These are phyloP conservation scores for Byssoonygena ceratinophila DNA, from an alignment of 2,329 filamentous ascomycete genomes.

Conservation along the genomic window DNA sequence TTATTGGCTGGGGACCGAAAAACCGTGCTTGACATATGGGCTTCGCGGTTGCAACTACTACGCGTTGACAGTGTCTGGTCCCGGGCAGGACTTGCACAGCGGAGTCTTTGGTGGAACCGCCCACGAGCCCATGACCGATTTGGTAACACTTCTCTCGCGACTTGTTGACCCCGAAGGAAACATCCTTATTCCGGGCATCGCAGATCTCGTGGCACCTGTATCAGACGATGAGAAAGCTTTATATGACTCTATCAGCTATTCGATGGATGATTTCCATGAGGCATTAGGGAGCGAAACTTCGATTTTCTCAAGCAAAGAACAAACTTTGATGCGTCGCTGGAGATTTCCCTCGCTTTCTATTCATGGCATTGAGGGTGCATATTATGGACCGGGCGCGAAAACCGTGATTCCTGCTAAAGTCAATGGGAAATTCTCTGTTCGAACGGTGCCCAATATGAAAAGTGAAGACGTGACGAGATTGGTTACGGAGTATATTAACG, in stretches of 20 bases:
- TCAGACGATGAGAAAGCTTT: slow-evolving; percentile 75
- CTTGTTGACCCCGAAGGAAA: slow-evolving; percentile 84
- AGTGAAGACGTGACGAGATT: slow-evolving; percentile 75
- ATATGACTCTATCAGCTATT: slow-evolving; percentile 87
- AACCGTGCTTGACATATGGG: slow-evolving; percentile 94
- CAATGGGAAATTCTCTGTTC: slow-evolving; percentile 94
- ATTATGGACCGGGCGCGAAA: slow-evolving; percentile 86
- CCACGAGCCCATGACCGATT: slow-evolving; percentile 97
- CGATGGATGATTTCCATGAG: slow-evolving; percentile 90
- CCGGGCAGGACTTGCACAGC: slow-evolving; percentile 86
- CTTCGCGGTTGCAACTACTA: slow-evolving; percentile 98
- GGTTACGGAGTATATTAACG: slow-evolving; percentile 73
- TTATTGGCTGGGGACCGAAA: slow-evolving; percentile 99
- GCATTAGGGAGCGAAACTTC: slow-evolving; percentile 80
- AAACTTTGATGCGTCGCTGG: slow-evolving; percentile 92
- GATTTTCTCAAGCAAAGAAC: slow-evolving; percentile 80
- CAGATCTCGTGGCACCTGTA: slow-evolving; percentile 82
- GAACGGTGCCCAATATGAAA: slow-evolving; percentile 96
- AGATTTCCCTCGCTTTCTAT: slow-evolving; percentile 86
- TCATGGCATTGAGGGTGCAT: slow-evolving; percentile 91
- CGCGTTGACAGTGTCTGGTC: slow-evolving; percentile 78
- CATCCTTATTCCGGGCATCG: slow-evolving; percentile 87
- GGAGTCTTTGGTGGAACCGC: slow-evolving; percentile 94
- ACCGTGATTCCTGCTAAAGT: slow-evolving; percentile 98
- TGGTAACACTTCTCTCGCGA: slow-evolving; percentile 68